Percentiles rank a stretch among this genome's conserved stretches.
These are phyloP conservation scores for Brassica juncea DNA, from an alignment of 345 rosid species.

Conservation along the genomic window DNA sequence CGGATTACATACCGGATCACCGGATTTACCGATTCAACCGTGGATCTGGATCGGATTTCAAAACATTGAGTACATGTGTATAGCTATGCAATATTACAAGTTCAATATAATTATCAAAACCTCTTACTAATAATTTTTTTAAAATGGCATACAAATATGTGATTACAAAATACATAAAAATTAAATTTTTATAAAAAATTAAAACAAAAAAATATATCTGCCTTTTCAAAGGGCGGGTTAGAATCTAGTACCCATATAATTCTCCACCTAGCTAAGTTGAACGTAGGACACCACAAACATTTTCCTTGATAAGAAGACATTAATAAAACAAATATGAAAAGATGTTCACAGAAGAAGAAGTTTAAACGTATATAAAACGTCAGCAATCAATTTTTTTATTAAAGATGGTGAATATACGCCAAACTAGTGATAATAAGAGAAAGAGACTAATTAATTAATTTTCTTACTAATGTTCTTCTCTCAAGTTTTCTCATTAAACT, in stretches of 20 bases:
- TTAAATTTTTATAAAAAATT: too few relatives aligned
- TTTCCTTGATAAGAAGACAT: background rate
- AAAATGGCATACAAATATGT: too few relatives aligned
- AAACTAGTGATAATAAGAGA: background rate
- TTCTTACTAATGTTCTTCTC: background rate
- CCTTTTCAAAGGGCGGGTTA: too few relatives aligned
- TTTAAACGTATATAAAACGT: background rate
- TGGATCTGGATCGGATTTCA: too few relatives aligned
- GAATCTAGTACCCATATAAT: background rate
- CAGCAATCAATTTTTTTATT: background rate
- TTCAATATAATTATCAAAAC: too few relatives aligned
- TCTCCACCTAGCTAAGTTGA: constrained; percentile 7
- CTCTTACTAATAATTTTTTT: too few relatives aligned
- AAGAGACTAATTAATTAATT: background rate
- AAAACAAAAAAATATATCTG: too few relatives aligned
- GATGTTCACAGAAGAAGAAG: background rate
- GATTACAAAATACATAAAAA: too few relatives aligned
- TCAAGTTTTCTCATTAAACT: background rate
- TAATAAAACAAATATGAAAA: background rate
- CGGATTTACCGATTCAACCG: too few relatives aligned
- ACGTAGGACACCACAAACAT: constrained; percentile 1
- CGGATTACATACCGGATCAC: too few relatives aligned
- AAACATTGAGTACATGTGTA: too few relatives aligned
- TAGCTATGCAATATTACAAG: too few relatives aligned
- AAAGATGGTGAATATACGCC: constrained; percentile 25